Conservation (phyloP, 371 early-diverging fungal genomes). For the Entomophthora muscae region DNA sequence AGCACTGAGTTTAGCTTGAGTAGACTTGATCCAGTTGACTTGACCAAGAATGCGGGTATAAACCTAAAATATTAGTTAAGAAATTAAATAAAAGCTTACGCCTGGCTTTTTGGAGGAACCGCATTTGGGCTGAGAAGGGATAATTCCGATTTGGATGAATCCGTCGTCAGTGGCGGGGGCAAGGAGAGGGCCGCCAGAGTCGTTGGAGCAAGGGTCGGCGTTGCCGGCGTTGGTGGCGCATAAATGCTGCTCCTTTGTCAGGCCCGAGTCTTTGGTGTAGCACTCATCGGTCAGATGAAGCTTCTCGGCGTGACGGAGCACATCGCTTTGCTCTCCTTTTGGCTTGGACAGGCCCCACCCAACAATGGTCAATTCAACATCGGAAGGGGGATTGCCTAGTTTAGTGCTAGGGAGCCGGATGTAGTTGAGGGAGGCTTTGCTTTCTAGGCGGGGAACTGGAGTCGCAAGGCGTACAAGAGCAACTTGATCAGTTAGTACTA, state of each 20-base stretch:
- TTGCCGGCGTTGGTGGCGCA: not conserved
- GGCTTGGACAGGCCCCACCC: not conserved
- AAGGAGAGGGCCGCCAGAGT: conserved; percentile 2
- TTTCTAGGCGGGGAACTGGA: not conserved
- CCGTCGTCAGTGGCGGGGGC: not conserved
- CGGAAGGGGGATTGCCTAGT: not conserved
- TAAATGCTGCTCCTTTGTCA: not conserved
- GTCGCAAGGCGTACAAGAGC: not conserved
- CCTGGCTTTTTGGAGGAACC: not conserved
- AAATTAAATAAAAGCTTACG: not conserved
- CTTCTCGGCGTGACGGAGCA: not conserved
- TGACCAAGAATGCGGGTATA: not conserved
- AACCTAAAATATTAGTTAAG: conserved; percentile 3
- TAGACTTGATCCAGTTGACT: not conserved
- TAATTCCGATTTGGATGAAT: conserved; percentile 2
- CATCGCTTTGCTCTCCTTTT: not conserved
- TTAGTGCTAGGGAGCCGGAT: not conserved
- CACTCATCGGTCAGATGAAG: not conserved
- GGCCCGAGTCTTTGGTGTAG: not conserved
- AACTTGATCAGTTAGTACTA: not conserved
- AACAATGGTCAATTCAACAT: not conserved
- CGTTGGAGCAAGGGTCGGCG: not conserved
- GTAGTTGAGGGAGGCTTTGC: not conserved
- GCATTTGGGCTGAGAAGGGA: not conserved
- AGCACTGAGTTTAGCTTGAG: not conserved